Percentiles rank a stretch among this genome's conserved stretches.
These are phyloP conservation scores for Eragrostis nindensis DNA, from an alignment of 176 grass and related monocot species.

Conservation along the genomic window DNA sequence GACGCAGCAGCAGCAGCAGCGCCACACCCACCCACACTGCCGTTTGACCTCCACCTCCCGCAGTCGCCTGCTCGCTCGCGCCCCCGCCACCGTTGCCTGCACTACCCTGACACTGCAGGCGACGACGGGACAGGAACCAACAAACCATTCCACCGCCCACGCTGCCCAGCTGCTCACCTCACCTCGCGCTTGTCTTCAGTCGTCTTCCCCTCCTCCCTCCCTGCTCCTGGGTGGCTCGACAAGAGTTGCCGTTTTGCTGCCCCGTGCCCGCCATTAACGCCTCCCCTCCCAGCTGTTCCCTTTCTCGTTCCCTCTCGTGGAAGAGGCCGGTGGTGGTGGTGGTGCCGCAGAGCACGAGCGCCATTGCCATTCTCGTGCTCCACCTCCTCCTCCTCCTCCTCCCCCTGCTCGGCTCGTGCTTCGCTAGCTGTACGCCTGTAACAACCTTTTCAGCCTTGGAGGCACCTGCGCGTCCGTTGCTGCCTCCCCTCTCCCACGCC, in stretches of 20 bases:
- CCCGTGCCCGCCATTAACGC: conserved; percentile 37
- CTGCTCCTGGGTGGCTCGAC: too few species aligned
- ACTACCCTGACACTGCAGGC: too few species aligned
- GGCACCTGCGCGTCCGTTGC: conserved; percentile 44
- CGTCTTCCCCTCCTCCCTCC: too few species aligned
- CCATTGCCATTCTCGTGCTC: conserved; percentile 22
- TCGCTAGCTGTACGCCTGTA: background rate
- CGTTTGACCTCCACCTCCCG: conserved; percentile 36
- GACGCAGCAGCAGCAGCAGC: background rate
- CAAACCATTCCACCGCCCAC: background rate
- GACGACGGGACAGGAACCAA: too few species aligned
- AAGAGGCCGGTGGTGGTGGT: too few species aligned
- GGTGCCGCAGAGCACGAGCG: too few species aligned
- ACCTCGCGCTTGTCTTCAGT: too few species aligned
- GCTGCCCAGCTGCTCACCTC: too few species aligned
- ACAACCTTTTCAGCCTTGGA: conserved; percentile 42
- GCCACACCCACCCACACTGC: background rate
- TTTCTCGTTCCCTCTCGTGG: too few species aligned
- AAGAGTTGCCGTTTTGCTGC: conserved; percentile 36
- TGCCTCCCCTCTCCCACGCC: conserved; percentile 13
- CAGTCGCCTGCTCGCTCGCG: too few species aligned
- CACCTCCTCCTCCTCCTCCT: background rate
- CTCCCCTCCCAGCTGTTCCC: background rate
- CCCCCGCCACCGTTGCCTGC: conserved; percentile 7
- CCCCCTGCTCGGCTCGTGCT: background rate